Evolutionary conservation across 2,329 filamentous ascomycete genomes (phyloP).

Genomic region (Leptosphaerulina australis): DNA sequence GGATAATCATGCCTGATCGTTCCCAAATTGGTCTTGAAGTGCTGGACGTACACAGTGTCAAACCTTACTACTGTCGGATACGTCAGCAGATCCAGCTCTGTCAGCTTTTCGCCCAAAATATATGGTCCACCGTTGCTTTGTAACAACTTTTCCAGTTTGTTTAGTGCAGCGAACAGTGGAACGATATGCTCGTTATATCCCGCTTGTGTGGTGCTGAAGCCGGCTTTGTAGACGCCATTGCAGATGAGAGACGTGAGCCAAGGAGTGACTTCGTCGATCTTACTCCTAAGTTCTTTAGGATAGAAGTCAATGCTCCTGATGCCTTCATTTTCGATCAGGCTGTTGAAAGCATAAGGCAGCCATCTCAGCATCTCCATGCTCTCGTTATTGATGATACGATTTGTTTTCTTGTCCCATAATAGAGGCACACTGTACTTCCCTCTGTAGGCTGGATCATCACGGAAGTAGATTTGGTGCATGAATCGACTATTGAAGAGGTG

Average conservation of each 20-base stretch:
- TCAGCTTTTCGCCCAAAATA: conserved; percentile 61
- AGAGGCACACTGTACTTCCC: conserved; percentile 66
- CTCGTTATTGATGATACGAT: conserved; percentile 66
- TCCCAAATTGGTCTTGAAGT: conserved; percentile 70
- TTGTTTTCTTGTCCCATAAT: conserved; percentile 65
- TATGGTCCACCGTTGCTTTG: conserved; percentile 59
- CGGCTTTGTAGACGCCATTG: conserved; percentile 65
- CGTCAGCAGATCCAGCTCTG: conserved; percentile 64
- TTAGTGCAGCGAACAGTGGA: conserved; percentile 64
- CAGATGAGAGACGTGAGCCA: conserved; percentile 66
- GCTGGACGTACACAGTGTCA: conserved; percentile 67
- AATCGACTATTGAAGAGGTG: conserved; percentile 64
- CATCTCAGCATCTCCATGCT: conserved; percentile 63
- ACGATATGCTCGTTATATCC: conserved; percentile 62
- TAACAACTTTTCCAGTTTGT: conserved; percentile 61
- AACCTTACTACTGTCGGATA: conserved; percentile 66
- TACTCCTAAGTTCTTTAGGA: conserved; percentile 53
- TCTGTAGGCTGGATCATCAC: conserved; percentile 64
- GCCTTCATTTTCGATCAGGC: conserved; percentile 51
- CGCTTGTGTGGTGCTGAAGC: conserved; percentile 63
- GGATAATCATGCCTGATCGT: conserved; percentile 67
- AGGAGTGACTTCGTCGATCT: conserved; percentile 60
- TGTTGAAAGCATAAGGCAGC: conserved; percentile 63
- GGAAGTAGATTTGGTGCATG: conserved; percentile 68
- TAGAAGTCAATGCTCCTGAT: conserved; percentile 59